phyloP scores from a whole-genome alignment of 2,329 filamentous ascomycete genomes.

The Onygenales sp. region DNA sequence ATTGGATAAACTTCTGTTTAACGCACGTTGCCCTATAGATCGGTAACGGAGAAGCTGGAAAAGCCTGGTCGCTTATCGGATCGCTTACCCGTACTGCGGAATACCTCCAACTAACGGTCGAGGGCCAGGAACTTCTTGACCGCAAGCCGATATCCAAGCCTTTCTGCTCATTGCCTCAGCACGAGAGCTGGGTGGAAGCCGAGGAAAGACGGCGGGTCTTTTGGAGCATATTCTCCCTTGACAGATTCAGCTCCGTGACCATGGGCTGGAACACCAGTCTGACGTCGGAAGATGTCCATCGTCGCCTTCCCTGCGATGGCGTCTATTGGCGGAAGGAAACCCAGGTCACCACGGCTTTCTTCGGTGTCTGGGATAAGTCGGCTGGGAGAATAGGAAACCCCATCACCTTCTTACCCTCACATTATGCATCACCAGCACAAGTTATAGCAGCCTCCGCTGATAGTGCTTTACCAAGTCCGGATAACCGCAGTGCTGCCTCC shows the following conservation, averaged over 20 bases:
- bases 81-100: constrained; percentile 28
- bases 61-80: constrained; percentile 26
- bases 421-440: background rate
- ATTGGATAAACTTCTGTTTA: background rate
- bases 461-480: too few species aligned
- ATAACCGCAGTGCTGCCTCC: too few species aligned
- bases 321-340: constrained; percentile 21
- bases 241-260: constrained; percentile 27
- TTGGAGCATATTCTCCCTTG: constrained; percentile 30
- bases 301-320: constrained; percentile 27
- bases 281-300: constrained; percentile 23
- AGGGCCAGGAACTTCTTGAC: constrained; percentile 17
- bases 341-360: constrained; percentile 26
- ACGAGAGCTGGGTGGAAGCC: constrained; percentile 20
- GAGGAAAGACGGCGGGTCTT: constrained; percentile 30
- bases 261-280: constrained; percentile 28
- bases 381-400: constrained; percentile 11
- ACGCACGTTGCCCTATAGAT: constrained; percentile 13
- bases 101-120: constrained; percentile 22
- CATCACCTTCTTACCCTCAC: constrained; percentile 2
- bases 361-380: constrained; percentile 29
- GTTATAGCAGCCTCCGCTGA: background rate
- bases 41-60: constrained; percentile 23
- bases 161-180: constrained; percentile 26
- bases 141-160: constrained; percentile 24